phyloP scores from a whole-genome alignment of 2,329 filamentous ascomycete species.

The Stylonectria norvegica region DNA sequence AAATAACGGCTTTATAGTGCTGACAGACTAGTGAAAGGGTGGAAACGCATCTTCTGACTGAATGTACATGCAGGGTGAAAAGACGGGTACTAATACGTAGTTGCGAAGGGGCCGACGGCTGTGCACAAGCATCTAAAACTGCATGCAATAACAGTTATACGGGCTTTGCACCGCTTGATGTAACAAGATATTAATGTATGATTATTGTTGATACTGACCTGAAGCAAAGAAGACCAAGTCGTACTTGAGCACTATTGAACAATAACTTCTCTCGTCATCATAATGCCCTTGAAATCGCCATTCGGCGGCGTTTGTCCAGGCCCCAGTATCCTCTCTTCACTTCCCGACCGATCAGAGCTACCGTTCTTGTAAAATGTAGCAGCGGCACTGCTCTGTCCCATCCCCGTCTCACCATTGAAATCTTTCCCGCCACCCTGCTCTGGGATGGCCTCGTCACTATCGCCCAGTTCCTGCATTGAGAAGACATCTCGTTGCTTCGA shows the following conservation, averaged over 20 bases:
- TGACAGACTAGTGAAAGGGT: too few species aligned
- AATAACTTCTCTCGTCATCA: neutral
- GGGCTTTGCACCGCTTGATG: too few species aligned
- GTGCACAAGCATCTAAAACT: too few species aligned
- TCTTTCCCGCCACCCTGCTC: neutral
- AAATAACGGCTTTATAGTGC: too few species aligned
- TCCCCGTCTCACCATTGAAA: neutral
- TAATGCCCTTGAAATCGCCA: neutral
- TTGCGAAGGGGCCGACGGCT: too few species aligned
- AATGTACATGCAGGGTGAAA: too few species aligned
- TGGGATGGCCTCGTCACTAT: conserved; percentile 1
- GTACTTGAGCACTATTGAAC: neutral
- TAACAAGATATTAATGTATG: too few species aligned
- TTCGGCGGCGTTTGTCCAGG: neutral
- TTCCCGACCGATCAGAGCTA: conserved; percentile 7
- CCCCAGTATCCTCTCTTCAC: conserved; percentile 13
- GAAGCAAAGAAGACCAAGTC: too few species aligned
- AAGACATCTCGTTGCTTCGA: neutral
- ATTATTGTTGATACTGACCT: too few species aligned
- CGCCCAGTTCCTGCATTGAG: conserved; percentile 8
- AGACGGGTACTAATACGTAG: too few species aligned
- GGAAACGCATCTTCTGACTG: too few species aligned
- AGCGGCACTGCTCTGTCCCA: neutral
- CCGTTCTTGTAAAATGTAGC: conserved; percentile 8
- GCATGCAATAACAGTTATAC: too few species aligned